phyloP scores from a whole-genome alignment of 148 eudicot species.

The Rhododendron mucronatum region DNA sequence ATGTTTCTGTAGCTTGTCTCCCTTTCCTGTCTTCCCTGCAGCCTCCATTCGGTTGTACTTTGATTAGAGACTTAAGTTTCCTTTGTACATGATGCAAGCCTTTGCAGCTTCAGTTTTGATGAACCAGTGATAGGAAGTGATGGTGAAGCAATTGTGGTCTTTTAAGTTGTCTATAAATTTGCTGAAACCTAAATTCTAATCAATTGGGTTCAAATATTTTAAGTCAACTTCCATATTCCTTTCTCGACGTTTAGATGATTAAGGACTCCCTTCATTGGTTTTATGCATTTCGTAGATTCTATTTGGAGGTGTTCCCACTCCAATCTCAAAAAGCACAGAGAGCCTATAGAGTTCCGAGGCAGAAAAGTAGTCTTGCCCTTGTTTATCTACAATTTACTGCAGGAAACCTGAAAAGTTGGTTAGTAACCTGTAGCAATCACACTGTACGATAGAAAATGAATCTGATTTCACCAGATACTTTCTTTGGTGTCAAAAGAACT shows the following conservation, averaged over 20 bases:
- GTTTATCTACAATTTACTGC: not conserved
- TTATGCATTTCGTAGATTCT: not conserved
- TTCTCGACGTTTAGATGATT: not conserved
- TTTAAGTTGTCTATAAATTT: not conserved
- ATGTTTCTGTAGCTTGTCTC: not conserved
- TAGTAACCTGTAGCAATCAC: not conserved
- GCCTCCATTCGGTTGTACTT: not conserved
- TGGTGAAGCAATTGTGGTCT: not conserved
- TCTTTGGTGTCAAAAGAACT: not conserved
- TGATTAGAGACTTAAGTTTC: not conserved
- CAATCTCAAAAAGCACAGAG: not conserved
- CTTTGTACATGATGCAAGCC: not conserved
- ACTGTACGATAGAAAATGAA: not conserved
- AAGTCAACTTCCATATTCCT: not conserved
- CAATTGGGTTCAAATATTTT: not conserved
- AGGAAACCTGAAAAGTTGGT: not conserved
- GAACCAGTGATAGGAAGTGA: constrained; percentile 1
- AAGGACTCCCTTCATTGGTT: not conserved
- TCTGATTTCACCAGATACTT: not conserved
- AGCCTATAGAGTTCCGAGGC: not conserved
- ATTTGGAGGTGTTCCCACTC: not conserved
- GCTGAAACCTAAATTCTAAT: not conserved
- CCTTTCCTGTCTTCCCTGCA: not conserved
- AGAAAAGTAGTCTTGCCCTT: not conserved
- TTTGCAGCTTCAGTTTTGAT: not conserved